These are phyloP conservation scores for Diaporthe nobilis DNA, from an alignment of 2,329 filamentous ascomycete genomes.

Conservation along the genomic window DNA sequence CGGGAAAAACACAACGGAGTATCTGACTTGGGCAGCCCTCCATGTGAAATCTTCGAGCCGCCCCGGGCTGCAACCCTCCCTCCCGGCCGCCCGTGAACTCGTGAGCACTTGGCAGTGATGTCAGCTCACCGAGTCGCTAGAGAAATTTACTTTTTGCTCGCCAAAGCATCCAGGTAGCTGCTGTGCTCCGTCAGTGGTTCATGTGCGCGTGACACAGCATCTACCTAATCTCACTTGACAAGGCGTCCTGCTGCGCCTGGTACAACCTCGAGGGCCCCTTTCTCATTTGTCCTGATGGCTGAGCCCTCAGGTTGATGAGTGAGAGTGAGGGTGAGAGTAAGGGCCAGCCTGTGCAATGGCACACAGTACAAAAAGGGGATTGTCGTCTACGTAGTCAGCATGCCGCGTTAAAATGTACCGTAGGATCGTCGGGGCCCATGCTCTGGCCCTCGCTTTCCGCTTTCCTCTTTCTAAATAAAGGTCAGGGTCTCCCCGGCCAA, in stretches of 20 bases:
- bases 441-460: slow-evolving; percentile 7
- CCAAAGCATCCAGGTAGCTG: slow-evolving; percentile 14
- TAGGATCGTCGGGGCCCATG: slow-evolving; percentile 19
- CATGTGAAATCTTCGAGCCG: slow-evolving; percentile 24
- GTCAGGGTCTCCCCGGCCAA: slow-evolving; percentile 34
- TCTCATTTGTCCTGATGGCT: slow-evolving; percentile 8
- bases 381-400: neutral
- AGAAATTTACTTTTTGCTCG: slow-evolving; percentile 31
- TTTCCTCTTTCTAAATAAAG: slow-evolving; percentile 31
- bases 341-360: neutral
- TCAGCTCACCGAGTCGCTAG: slow-evolving; percentile 18
- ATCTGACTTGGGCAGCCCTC: slow-evolving; percentile 12
- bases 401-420: neutral
- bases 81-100: neutral
- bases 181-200: neutral
- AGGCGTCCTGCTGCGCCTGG: slow-evolving; percentile 9
- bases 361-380: neutral
- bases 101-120: slow-evolving; percentile 29
- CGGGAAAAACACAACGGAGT: neutral
- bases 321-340: neutral
- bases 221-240: slow-evolving; percentile 27
- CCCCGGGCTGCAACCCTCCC: slow-evolving; percentile 26
- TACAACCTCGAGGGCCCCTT: slow-evolving; percentile 17
- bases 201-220: slow-evolving; percentile 16
- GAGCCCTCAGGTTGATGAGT: slow-evolving; percentile 17